phyloP scores from a whole-genome alignment of 495 filamentous ascomycete species.

The Podospora comata region DNA sequence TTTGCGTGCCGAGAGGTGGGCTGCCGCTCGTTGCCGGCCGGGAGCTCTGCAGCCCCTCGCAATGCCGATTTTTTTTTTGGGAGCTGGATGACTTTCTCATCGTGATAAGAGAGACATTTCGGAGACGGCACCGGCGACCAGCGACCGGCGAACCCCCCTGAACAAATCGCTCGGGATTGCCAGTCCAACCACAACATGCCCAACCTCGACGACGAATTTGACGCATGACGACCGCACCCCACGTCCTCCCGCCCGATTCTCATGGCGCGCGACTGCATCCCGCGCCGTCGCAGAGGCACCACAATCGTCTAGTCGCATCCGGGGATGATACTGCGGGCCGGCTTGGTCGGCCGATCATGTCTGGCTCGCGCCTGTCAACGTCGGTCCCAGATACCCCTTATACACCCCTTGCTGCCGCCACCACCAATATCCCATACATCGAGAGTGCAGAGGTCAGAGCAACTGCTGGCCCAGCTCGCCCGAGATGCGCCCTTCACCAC shows the following conservation, averaged over 20 bases:
- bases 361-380: slow-evolving; percentile 5
- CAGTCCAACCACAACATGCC: background rate
- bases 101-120: background rate
- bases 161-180: background rate
- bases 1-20: background rate
- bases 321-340: slow-evolving; percentile 20
- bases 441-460: background rate
- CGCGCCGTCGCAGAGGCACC: slow-evolving; percentile 1
- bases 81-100: slow-evolving; percentile 3
- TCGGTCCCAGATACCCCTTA: slow-evolving; percentile 11
- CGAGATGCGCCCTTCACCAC: background rate
- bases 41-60: background rate
- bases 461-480: background rate
- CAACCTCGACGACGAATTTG: background rate
- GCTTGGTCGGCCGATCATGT: slow-evolving; percentile 24
- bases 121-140: background rate
- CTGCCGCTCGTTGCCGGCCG: background rate
- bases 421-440: background rate
- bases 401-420: slow-evolving; percentile 1
- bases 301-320: background rate
- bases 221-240: background rate
- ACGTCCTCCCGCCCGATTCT: slow-evolving; percentile 1
- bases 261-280: slow-evolving; percentile 7
- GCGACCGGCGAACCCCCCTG: background rate
- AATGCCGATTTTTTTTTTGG: background rate